Evolutionary conservation across 495 filamentous ascomycete genomes (phyloP).

Genomic region (Trichoderma parareesei): DNA sequence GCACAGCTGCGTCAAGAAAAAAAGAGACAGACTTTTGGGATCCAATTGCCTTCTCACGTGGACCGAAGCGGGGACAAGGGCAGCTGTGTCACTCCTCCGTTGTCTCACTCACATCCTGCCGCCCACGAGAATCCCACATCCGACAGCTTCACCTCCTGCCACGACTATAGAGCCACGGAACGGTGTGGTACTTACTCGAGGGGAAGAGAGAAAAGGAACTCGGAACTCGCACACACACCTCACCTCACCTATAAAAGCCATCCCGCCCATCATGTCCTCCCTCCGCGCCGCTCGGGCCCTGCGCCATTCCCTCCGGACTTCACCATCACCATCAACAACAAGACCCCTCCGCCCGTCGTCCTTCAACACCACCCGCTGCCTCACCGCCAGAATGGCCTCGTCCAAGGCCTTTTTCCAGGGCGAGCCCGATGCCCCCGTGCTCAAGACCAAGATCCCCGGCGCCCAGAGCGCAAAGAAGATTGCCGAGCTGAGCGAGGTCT

Average conservation of each 20-base stretch:
- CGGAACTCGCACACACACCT: not conserved
- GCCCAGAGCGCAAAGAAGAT: constrained; percentile 64
- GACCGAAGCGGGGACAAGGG: too few relatives aligned
- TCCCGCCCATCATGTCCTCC: not conserved
- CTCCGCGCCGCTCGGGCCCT: constrained; percentile 5
- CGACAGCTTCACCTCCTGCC: too few relatives aligned
- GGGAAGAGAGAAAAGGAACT: not conserved
- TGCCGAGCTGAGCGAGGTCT: constrained; percentile 64
- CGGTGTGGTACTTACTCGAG: not conserved
- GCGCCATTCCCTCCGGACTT: not conserved
- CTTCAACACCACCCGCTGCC: constrained; percentile 21
- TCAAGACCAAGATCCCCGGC: constrained; percentile 78
- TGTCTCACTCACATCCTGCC: too few relatives aligned
- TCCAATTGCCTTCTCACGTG: not conserved
- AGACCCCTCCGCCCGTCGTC: not conserved
- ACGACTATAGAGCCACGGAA: too few relatives aligned
- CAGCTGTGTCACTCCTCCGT: too few relatives aligned
- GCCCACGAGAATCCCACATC: too few relatives aligned
- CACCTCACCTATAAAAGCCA: not conserved
- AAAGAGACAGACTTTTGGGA: not conserved
- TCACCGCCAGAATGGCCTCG: constrained; percentile 32
- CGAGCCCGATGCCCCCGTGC: constrained; percentile 66
- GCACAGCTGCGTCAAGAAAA: not conserved
- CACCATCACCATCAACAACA: not conserved
- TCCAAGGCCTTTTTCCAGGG: constrained; percentile 49